Conservation (phyloP, 2,329 filamentous ascomycete species). For the Penicillium freii region DNA sequence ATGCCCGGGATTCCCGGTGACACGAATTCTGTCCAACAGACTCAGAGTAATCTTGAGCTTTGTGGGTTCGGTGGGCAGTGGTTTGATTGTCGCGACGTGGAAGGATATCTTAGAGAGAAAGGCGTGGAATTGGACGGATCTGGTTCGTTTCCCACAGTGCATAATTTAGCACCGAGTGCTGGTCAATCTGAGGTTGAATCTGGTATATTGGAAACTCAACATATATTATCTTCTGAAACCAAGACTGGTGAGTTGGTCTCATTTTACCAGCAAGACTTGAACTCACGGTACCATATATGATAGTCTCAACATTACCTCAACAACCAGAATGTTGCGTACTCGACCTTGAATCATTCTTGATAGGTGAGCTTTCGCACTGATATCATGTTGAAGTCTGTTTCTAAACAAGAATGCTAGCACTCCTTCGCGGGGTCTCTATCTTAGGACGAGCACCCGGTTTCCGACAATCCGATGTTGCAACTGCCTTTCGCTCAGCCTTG, state of each 20-base stretch:
- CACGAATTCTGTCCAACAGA: not conserved
- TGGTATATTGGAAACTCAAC: not conserved
- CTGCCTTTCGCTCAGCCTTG: not conserved
- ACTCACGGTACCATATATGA: not conserved
- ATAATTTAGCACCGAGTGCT: not conserved
- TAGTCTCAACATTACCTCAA: not conserved
- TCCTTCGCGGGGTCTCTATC: not conserved
- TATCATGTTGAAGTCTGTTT: not conserved
- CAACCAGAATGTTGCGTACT: not conserved
- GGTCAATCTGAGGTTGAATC: not conserved
- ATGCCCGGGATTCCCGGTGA: not conserved
- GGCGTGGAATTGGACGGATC: not conserved
- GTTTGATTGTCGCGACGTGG: conserved; percentile 24
- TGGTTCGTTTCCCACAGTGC: not conserved
- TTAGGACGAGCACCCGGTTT: conserved; percentile 2
- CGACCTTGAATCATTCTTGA: not conserved
- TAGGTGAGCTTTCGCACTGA: not conserved
- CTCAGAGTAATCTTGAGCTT: conserved; percentile 8
- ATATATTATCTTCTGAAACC: not conserved
- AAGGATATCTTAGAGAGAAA: conserved; percentile 18
- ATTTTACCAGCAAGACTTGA: not conserved
- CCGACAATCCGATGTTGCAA: not conserved
- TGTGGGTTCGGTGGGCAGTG: conserved; percentile 21
- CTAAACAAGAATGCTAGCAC: not conserved
- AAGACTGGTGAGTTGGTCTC: not conserved